A percentile compares a stretch with the other conserved stretches of the same genome.
These are phyloP conservation scores for Sutorius australiensis DNA, from an alignment of 768 basidiomycete genomes.

Conservation along the genomic window DNA sequence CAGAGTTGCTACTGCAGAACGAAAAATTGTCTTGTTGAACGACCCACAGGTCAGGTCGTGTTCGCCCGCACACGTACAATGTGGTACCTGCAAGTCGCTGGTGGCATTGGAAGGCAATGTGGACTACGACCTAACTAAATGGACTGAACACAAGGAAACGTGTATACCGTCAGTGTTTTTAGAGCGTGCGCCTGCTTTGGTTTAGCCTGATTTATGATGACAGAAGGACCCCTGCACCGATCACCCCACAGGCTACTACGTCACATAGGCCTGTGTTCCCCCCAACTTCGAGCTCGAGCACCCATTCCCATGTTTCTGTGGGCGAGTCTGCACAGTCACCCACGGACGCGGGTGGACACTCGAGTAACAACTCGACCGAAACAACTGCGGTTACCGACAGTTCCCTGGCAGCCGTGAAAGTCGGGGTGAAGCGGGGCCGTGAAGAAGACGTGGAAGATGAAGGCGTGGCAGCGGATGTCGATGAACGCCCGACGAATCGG, in stretches of 20 bases:
- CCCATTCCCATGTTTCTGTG: constrained; percentile 14
- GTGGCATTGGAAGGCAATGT: constrained; percentile 45
- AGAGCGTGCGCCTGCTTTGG: not conserved
- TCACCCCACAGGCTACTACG: constrained; percentile 16
- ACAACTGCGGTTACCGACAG: constrained; percentile 35
- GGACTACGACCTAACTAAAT: constrained; percentile 59
- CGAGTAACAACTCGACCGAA: constrained; percentile 33
- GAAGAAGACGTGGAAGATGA: constrained; percentile 40
- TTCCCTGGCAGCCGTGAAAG: constrained; percentile 12
- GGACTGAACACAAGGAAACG: constrained; percentile 57
- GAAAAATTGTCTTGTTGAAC: constrained; percentile 60
- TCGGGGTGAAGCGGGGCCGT: constrained; percentile 46
- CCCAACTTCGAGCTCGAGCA: constrained; percentile 17
- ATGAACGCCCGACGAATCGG: constrained; percentile 48
- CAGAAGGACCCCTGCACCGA: constrained; percentile 20
- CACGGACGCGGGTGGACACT: constrained; percentile 15
- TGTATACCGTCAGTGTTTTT: constrained; percentile 40
- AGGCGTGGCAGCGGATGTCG: constrained; percentile 34
- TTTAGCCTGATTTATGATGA: constrained; percentile 3
- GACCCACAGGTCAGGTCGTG: constrained; percentile 57
- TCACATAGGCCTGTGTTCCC: constrained; percentile 15
- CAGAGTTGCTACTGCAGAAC: constrained; percentile 58
- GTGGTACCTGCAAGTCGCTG: constrained; percentile 45
- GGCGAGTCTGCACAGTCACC: constrained; percentile 12
- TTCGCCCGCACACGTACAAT: constrained; percentile 44